phyloP scores from a whole-genome alignment of 2,329 filamentous ascomycete genomes.

The Colletotrichum cordylinicola region DNA sequence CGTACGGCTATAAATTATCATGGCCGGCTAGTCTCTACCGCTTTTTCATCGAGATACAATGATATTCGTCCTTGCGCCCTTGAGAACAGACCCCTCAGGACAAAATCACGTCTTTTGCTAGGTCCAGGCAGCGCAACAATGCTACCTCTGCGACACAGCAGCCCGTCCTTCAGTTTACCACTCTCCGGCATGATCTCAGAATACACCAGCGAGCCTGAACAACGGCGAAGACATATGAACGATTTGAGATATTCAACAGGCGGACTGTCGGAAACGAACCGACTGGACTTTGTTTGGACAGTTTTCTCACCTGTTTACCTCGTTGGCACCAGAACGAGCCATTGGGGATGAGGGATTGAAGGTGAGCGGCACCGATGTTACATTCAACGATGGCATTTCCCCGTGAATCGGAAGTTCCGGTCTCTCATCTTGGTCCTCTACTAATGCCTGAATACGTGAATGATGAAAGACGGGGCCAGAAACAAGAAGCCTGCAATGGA shows the following conservation, averaged over 20 bases:
- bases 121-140: not conserved
- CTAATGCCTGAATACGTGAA: not conserved
- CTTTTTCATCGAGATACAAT: no score
- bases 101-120: not conserved
- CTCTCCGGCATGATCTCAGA: not conserved
- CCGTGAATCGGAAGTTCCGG: fast-evolving
- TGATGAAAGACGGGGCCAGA: not conserved
- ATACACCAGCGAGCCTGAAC: not conserved
- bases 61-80: no score
- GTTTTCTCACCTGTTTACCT: not conserved
- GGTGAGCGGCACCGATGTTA: not conserved
- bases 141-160: no score
- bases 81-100: fast-evolving
- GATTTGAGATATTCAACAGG: no score
- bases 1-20: no score
- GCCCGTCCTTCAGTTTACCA: no score
- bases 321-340: not conserved
- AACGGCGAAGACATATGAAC: not conserved
- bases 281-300: not conserved
- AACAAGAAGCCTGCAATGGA: not conserved
- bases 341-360: not conserved
- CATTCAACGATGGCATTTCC: not conserved
- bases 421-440: not conserved
- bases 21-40: no score
- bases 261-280: not conserved